phyloP scores from a whole-genome alignment of 352 stramenopile genomes.

The Globisporangium paddicum region DNA sequence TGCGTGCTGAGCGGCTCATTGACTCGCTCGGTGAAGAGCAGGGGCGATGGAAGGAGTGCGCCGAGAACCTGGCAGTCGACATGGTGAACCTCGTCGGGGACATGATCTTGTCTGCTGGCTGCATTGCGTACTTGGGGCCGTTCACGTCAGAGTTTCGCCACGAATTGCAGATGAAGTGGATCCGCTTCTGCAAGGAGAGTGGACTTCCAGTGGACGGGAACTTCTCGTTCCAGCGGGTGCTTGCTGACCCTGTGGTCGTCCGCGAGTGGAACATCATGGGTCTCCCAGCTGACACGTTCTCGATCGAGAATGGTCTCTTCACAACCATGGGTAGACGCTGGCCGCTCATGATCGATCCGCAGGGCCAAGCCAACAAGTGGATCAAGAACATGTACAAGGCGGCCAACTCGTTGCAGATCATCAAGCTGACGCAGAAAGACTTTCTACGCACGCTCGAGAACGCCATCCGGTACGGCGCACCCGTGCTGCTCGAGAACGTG shows the following conservation, averaged over 20 bases:
- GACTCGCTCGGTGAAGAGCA: constrained; percentile 89
- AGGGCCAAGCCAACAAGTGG: constrained; percentile 93
- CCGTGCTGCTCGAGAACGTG: constrained; percentile 93
- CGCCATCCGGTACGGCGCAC: constrained; percentile 87
- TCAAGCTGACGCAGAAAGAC: constrained; percentile 92
- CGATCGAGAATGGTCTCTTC: constrained; percentile 92
- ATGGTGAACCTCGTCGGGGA: constrained; percentile 92
- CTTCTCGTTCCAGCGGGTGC: constrained; percentile 82
- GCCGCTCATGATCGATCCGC: constrained; percentile 94
- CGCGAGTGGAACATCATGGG: constrained; percentile 92
- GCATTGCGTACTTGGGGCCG: constrained; percentile 91
- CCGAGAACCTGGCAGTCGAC: constrained; percentile 64
- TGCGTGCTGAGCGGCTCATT: constrained; percentile 88
- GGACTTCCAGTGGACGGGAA: constrained; percentile 78
- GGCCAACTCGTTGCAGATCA: constrained; percentile 76
- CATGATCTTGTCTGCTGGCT: constrained; percentile 90
- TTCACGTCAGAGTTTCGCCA: constrained; percentile 87
- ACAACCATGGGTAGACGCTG: constrained; percentile 87
- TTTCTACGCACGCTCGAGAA: constrained; percentile 92
- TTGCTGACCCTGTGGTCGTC: constrained; percentile 84
- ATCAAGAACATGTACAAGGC: constrained; percentile 92
- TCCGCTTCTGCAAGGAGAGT: constrained; percentile 71
- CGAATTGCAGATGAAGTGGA: constrained; percentile 82
- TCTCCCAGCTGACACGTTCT: constrained; percentile 90
- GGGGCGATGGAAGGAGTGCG: constrained; percentile 86